Evolutionary conservation across 1,284 basidiomycete genomes (phyloP).

Genomic region (Ceratobasidium sp.): DNA sequence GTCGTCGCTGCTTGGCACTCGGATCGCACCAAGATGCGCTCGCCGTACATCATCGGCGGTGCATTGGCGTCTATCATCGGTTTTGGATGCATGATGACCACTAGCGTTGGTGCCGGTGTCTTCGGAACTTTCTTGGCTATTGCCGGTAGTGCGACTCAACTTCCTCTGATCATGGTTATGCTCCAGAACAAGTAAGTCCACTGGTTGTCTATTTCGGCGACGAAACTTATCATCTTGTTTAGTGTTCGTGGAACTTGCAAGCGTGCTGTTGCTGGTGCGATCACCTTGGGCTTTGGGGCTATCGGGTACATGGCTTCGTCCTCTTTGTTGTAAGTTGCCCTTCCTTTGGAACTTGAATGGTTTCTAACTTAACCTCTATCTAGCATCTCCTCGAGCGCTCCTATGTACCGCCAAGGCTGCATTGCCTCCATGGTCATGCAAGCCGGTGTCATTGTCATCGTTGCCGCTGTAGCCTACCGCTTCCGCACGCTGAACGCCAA

Average conservation of each 20-base stretch:
- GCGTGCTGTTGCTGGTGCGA: slow-evolving; percentile 39
- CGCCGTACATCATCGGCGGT: slow-evolving; percentile 33
- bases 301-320: slow-evolving; percentile 39
- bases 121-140: slow-evolving; percentile 35
- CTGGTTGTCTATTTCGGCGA: too few relatives aligned
- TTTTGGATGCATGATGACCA: slow-evolving; percentile 42
- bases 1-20: slow-evolving; percentile 18
- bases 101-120: slow-evolving; percentile 27
- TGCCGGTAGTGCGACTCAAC: slow-evolving; percentile 34
- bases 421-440: slow-evolving; percentile 36
- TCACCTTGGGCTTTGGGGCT: slow-evolving; percentile 37
- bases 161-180: slow-evolving; percentile 41
- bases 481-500: slow-evolving; percentile 27
- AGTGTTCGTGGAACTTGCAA: slow-evolving; percentile 43
- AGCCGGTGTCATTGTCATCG: slow-evolving; percentile 25
- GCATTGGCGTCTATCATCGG: slow-evolving; percentile 30
- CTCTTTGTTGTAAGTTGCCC: slow-evolving; percentile 19
- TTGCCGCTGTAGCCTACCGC: not conserved
- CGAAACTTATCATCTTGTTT: not conserved
- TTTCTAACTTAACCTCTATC: not conserved
- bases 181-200: slow-evolving; percentile 38
- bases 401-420: slow-evolving; percentile 37
- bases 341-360: too few relatives aligned
- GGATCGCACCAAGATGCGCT: slow-evolving; percentile 23
- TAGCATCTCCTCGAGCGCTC: slow-evolving; percentile 34